Evolutionary conservation across 78 protist genomes (phyloP).

Genomic region (Dictyostelium capitatum): DNA sequence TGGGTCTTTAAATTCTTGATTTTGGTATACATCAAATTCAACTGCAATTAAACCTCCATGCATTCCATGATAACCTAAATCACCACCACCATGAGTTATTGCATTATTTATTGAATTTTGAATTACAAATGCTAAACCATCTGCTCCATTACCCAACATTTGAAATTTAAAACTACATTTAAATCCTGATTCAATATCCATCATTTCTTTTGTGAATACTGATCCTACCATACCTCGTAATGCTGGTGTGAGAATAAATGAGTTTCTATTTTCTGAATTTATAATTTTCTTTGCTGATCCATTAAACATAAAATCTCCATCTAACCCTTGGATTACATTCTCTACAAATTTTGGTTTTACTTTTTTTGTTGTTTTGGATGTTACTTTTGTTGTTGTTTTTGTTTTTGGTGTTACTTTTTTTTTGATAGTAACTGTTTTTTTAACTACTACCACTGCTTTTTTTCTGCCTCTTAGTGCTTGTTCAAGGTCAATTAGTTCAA

Average conservation of each 20-base stretch:
- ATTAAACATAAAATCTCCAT: background rate
- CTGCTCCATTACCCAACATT: background rate
- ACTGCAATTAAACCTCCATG: background rate
- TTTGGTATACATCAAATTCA: background rate
- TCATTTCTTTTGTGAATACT: background rate
- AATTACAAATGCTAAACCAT: conserved; percentile 5
- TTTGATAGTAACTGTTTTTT: background rate
- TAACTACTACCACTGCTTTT: background rate
- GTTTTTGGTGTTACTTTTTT: no score
- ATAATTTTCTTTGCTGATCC: background rate
- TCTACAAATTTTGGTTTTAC: background rate
- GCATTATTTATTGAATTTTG: background rate
- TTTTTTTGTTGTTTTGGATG: background rate
- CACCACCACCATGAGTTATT: background rate
- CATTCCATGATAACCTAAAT: background rate
- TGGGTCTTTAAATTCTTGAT: background rate
- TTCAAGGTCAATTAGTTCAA: background rate
- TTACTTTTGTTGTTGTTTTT: background rate
- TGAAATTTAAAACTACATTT: background rate
- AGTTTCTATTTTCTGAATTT: no score
- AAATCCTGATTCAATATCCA: background rate
- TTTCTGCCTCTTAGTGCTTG: background rate
- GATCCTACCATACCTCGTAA: background rate
- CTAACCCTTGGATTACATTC: background rate
- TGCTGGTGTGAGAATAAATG: background rate